A percentile compares a stretch with the other conserved stretches of the same genome.
Evolutionary conservation across 306 rosid genomes (phyloP).

Genomic region (Dryas octopetala): DNA sequence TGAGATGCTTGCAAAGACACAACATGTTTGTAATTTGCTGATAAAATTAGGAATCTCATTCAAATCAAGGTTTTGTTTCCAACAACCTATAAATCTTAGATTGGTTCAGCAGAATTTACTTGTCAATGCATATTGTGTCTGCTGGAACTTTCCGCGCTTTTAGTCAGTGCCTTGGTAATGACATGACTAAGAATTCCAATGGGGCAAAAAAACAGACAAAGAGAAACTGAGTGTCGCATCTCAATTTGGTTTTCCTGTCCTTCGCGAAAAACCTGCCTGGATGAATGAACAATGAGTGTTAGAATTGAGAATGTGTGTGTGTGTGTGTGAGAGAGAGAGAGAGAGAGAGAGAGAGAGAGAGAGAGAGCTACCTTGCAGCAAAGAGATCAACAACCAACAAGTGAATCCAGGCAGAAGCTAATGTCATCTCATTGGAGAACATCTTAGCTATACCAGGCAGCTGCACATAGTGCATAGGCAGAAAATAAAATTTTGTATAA

Average conservation of each 20-base stretch:
- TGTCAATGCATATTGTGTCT: constrained; percentile 37
- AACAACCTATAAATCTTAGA: not conserved
- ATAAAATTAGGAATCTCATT: not conserved
- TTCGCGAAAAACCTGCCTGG: constrained; percentile 77
- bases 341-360: constrained; percentile 7
- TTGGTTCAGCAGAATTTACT: constrained; percentile 6
- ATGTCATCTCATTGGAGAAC: constrained; percentile 86
- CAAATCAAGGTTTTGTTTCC: constrained; percentile 14
- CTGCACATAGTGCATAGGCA: constrained; percentile 44
- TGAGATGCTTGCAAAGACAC: not conserved
- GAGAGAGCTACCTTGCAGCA: constrained; percentile 76
- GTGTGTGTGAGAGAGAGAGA: not conserved
- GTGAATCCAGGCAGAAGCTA: constrained; percentile 99
- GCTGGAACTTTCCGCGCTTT: constrained; percentile 33
- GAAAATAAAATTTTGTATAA: not conserved
- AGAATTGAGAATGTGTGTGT: constrained; percentile 3
- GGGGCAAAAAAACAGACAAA: constrained; percentile 89
- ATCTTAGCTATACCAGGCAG: constrained; percentile 73
- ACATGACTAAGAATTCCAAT: constrained; percentile 79
- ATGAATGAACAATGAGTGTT: constrained; percentile 15
- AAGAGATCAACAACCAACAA: constrained; percentile 85
- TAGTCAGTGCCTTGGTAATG: constrained; percentile 72
- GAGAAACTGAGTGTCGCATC: constrained; percentile 80
- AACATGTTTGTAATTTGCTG: not conserved
- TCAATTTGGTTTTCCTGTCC: constrained; percentile 72